Conservation (phyloP, 352 stramenopile species). For the Phytophthora palmivora region DNA sequence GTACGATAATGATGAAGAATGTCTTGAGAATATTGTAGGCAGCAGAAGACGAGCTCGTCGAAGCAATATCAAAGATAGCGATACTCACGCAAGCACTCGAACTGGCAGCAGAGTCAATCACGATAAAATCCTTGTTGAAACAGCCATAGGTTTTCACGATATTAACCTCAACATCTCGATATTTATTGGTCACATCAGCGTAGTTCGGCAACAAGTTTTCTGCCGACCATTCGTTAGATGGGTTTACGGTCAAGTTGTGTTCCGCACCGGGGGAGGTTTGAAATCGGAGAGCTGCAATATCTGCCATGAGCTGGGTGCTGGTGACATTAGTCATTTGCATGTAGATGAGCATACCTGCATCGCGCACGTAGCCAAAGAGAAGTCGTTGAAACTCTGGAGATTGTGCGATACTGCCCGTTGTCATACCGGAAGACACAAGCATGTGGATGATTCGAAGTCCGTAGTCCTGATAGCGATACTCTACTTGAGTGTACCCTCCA, state of each 20-base stretch:
- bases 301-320: conserved; percentile 33
- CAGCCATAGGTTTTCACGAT: conserved; percentile 83
- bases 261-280: conserved; percentile 47
- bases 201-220: conserved; percentile 51
- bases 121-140: conserved; percentile 71
- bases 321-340: conserved; percentile 69
- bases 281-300: conserved; percentile 57
- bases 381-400: conserved; percentile 66
- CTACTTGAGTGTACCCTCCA: conserved; percentile 73
- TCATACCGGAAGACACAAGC: conserved; percentile 61
- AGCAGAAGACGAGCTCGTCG: conserved; percentile 51
- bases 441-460: conserved; percentile 81
- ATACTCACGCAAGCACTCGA: conserved; percentile 72
- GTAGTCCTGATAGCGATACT: conserved; percentile 89
- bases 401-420: conserved; percentile 12
- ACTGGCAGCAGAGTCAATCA: conserved; percentile 54
- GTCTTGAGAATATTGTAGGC: conserved; percentile 90
- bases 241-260: conserved; percentile 69
- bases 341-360: conserved; percentile 60
- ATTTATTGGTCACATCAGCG: conserved; percentile 42
- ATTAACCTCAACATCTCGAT: conserved; percentile 67
- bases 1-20: conserved; percentile 86
- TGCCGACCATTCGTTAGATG: conserved; percentile 61
- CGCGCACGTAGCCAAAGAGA: conserved; percentile 73
- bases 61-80: conserved; percentile 88